These are phyloP conservation scores for Periconia sp. DNA, from an alignment of 2,329 filamentous ascomycete species.

Conservation along the genomic window DNA sequence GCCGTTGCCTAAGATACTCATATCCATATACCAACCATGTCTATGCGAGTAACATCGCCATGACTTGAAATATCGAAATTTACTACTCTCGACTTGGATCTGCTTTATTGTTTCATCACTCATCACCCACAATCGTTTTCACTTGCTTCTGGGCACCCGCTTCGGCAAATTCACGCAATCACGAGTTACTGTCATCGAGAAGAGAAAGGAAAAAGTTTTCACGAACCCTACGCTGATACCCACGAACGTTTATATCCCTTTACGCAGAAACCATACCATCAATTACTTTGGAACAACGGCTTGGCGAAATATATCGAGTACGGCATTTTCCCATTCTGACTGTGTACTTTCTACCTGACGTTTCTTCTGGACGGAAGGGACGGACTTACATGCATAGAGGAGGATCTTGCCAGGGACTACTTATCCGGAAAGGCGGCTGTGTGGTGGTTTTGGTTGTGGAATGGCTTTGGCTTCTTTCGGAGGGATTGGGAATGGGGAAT, in stretches of 20 bases:
- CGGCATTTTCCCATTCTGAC: slow-evolving; percentile 24
- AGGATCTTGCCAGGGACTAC: slow-evolving; percentile 24
- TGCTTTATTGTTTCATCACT: slow-evolving; percentile 20
- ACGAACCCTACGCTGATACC: slow-evolving; percentile 53
- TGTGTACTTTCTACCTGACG: slow-evolving; percentile 20
- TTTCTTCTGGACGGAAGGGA: slow-evolving; percentile 12
- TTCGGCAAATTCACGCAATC: slow-evolving; percentile 45
- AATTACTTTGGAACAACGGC: slow-evolving; percentile 40
- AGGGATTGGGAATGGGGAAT: slow-evolving; percentile 27
- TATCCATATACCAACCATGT: neutral
- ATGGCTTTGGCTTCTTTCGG: slow-evolving; percentile 25
- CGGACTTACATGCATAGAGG: slow-evolving; percentile 32
- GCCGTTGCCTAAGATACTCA: slow-evolving; percentile 40
- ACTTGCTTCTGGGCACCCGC: slow-evolving; percentile 32
- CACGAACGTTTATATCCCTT: slow-evolving; percentile 47
- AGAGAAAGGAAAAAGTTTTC: slow-evolving; percentile 43
- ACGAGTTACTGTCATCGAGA: slow-evolving; percentile 43
- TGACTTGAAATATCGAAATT: slow-evolving; percentile 11
- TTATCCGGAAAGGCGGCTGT: slow-evolving; percentile 38
- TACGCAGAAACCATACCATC: slow-evolving; percentile 43
- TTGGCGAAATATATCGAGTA: slow-evolving; percentile 40
- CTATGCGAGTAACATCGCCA: slow-evolving; percentile 26
- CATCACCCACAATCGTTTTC: slow-evolving; percentile 39
- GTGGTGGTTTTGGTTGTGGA: slow-evolving; percentile 36
- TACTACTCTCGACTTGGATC: slow-evolving; percentile 11